phyloP scores from a whole-genome alignment of 2,329 filamentous ascomycete genomes.

The Tolypocladium capitatum region DNA sequence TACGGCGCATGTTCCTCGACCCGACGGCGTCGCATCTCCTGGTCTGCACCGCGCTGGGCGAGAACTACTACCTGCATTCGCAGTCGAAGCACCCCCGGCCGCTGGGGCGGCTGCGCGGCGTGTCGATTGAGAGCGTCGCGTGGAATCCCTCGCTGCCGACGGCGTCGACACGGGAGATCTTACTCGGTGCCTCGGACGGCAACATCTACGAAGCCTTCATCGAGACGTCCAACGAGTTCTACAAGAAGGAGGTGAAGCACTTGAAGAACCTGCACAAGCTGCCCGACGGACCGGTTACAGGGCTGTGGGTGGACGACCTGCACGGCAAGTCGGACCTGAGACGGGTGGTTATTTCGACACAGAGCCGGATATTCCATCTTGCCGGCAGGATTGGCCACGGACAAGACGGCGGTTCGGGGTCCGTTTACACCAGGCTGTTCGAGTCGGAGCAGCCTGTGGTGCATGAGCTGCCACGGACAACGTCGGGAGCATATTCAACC shows the following conservation, averaged over 20 bases:
- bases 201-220: slow-evolving; percentile 93
- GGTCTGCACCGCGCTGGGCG: slow-evolving; percentile 78
- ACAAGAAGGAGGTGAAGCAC: slow-evolving; percentile 88
- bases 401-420: slow-evolving; percentile 61
- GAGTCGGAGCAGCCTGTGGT: slow-evolving; percentile 70
- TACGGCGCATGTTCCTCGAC: slow-evolving; percentile 93
- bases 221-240: slow-evolving; percentile 89
- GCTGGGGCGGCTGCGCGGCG: slow-evolving; percentile 69
- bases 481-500: slow-evolving; percentile 45
- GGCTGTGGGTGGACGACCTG: slow-evolving; percentile 70
- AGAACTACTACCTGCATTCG: slow-evolving; percentile 96
- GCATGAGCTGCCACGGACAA: slow-evolving; percentile 52
- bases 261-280: slow-evolving; percentile 72
- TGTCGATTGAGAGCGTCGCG: slow-evolving; percentile 76
- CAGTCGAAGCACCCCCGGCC: slow-evolving; percentile 81
- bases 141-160: slow-evolving; percentile 94
- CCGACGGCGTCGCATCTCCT: slow-evolving; percentile 91
- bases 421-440: slow-evolving; percentile 78
- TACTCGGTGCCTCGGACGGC: slow-evolving; percentile 83
- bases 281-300: slow-evolving; percentile 70
- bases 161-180: slow-evolving; percentile 84
- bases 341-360: slow-evolving; percentile 68
- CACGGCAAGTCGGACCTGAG: slow-evolving; percentile 56
- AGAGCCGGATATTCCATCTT: slow-evolving; percentile 66
- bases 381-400: slow-evolving; percentile 62